These are phyloP conservation scores for Pythium periplocum DNA, from an alignment of 352 stramenopile species.

Conservation along the genomic window DNA sequence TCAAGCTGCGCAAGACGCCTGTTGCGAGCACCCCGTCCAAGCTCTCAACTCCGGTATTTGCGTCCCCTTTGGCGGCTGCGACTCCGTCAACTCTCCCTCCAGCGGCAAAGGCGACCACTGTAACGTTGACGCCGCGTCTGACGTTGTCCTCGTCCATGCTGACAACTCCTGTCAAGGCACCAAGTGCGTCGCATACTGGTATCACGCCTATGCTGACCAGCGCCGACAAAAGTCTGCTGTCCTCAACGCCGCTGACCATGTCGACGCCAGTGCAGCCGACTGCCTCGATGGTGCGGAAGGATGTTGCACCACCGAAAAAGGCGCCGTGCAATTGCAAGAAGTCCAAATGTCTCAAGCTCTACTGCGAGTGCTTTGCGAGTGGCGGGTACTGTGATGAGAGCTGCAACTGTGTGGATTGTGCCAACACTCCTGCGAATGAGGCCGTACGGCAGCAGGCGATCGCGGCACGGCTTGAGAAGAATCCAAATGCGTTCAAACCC, in stretches of 20 bases:
- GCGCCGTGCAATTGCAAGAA: slow-evolving; percentile 96
- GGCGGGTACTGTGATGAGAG: slow-evolving; percentile 88
- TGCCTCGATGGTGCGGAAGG: not conserved
- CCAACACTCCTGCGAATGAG: slow-evolving; percentile 84
- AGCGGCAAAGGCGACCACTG: not conserved
- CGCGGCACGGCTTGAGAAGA: slow-evolving; percentile 86
- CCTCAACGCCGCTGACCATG: slow-evolving; percentile 5
- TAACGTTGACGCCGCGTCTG: not conserved
- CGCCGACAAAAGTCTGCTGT: too few relatives aligned
- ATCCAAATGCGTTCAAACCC: slow-evolving; percentile 94
- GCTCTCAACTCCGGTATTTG: too few relatives aligned
- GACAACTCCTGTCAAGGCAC: too few relatives aligned
- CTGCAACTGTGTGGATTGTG: slow-evolving; percentile 92
- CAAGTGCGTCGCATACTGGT: not conserved
- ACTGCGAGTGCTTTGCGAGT: slow-evolving; percentile 95
- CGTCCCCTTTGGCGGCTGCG: too few relatives aligned
- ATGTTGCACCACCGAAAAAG: slow-evolving; percentile 31
- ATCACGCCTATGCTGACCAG: slow-evolving; percentile 3
- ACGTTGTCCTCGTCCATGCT: not conserved
- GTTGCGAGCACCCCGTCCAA: not conserved
- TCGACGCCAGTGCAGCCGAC: slow-evolving; percentile 20
- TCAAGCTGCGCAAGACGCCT: slow-evolving; percentile 19
- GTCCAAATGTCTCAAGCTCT: slow-evolving; percentile 96
- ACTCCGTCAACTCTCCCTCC: not conserved
- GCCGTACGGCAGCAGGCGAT: slow-evolving; percentile 81